A percentile compares a stretch with the other conserved stretches of the same genome.
phyloP scores from a whole-genome alignment of 2,329 filamentous ascomycete species.

The Pseudocercospora ulei region DNA sequence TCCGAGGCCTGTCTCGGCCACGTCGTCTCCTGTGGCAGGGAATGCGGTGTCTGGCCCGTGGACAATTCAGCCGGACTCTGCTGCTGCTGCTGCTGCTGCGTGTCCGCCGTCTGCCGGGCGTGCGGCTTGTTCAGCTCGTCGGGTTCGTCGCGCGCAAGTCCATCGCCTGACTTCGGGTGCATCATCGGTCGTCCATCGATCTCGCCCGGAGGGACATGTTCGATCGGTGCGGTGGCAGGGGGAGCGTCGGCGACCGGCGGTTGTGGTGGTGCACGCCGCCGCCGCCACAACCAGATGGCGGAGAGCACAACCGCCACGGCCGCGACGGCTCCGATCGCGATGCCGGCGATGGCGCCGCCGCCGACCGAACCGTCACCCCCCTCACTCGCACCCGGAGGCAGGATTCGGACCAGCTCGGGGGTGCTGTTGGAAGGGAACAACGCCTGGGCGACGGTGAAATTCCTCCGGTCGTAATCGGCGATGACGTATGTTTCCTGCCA shows the following conservation, averaged over 20 bases:
- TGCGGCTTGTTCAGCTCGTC: background rate
- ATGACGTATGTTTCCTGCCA: conserved; percentile 28
- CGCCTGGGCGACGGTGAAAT: conserved; percentile 16
- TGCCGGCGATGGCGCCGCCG: conserved; percentile 81
- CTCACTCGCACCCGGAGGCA: background rate
- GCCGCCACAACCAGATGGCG: conserved; percentile 29
- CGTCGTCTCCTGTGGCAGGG: background rate
- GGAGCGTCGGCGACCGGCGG: background rate
- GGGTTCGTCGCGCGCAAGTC: background rate
- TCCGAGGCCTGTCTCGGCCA: conserved; percentile 1
- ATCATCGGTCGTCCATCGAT: conserved; percentile 3
- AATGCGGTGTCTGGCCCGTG: background rate
- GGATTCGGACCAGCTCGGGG: background rate
- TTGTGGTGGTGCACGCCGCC: background rate
- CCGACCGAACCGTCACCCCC: conserved; percentile 46
- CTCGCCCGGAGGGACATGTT: background rate
- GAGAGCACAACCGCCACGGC: conserved; percentile 55
- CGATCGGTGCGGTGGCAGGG: background rate
- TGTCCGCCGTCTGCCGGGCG: background rate
- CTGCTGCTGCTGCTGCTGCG: too few species aligned
- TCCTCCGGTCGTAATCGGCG: conserved; percentile 14
- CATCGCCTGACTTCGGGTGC: conserved; percentile 1
- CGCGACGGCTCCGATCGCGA: conserved; percentile 69
- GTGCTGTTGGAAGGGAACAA: conserved; percentile 7
- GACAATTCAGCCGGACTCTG: background rate